phyloP scores from a whole-genome alignment of 2,329 filamentous ascomycete genomes.

The Calonectria pseudoreteaudii region DNA sequence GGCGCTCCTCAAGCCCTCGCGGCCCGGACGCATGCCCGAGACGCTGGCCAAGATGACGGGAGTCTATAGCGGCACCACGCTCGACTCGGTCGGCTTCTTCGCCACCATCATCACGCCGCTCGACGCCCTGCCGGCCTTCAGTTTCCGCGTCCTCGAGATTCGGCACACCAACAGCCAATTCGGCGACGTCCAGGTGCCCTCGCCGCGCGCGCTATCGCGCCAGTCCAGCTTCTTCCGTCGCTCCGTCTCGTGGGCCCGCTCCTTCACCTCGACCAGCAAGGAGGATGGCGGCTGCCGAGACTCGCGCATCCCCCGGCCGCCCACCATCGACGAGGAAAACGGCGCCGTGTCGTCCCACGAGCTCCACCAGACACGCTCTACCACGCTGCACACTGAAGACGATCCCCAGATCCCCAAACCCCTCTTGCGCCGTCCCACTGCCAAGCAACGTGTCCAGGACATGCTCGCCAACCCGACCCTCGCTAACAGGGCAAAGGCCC shows the following conservation, averaged over 20 bases:
- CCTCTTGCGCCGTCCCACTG: slow-evolving; percentile 47
- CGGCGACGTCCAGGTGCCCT: slow-evolving; percentile 22
- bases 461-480: slow-evolving; percentile 57
- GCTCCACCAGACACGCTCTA: slow-evolving; percentile 14
- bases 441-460: slow-evolving; percentile 56
- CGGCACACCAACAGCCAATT: slow-evolving; percentile 51
- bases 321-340: slow-evolving; percentile 28
- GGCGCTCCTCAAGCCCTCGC: slow-evolving; percentile 67
- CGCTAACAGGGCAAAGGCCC: slow-evolving; percentile 50
- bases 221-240: slow-evolving; percentile 20
- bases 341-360: slow-evolving; percentile 8
- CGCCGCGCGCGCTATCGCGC: neutral
- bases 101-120: slow-evolving; percentile 70
- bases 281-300: slow-evolving; percentile 12
- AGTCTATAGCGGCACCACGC: slow-evolving; percentile 67
- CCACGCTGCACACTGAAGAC: slow-evolving; percentile 17
- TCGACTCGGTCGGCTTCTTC: slow-evolving; percentile 70
- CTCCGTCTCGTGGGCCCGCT: slow-evolving; percentile 26
- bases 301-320: slow-evolving; percentile 22
- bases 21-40: slow-evolving; percentile 67
- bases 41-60: slow-evolving; percentile 66
- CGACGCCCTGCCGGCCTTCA: slow-evolving; percentile 59
- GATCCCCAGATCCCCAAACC: slow-evolving; percentile 3
- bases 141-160: slow-evolving; percentile 63
- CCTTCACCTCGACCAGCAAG: slow-evolving; percentile 4